Percentiles rank a stretch among this genome's conserved stretches.
phyloP scores from a whole-genome alignment of 2,329 filamentous ascomycete genomes.

The Alternaria solani region DNA sequence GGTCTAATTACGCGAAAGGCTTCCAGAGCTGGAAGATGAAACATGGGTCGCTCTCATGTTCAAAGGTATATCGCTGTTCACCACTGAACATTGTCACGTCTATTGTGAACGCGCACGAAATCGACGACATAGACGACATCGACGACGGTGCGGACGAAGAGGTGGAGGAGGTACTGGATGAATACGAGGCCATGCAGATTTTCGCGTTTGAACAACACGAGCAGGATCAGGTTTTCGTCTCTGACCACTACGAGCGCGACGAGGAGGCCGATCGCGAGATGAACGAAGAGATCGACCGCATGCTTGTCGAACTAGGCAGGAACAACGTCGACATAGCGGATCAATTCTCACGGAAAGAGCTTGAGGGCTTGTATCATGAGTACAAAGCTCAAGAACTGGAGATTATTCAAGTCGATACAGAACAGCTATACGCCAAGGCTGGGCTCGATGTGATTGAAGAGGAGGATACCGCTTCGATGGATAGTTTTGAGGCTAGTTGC shows the following conservation, averaged over 20 bases:
- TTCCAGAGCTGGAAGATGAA: slow-evolving; percentile 4
- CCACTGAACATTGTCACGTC: not conserved
- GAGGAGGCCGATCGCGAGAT: not conserved
- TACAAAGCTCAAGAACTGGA: slow-evolving; percentile 8
- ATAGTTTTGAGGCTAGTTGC: not conserved
- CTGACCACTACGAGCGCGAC: not conserved
- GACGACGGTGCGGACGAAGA: not conserved
- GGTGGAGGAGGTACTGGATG: not conserved
- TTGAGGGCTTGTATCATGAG: not conserved
- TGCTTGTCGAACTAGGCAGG: not conserved
- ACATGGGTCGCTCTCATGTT: not conserved
- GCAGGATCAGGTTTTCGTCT: not conserved
- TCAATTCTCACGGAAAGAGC: slow-evolving; percentile 1
- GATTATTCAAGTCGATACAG: not conserved
- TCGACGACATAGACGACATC: not conserved
- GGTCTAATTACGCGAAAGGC: slow-evolving; percentile 8
- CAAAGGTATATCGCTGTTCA: slow-evolving; percentile 5
- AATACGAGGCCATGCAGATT: not conserved
- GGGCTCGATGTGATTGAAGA: not conserved
- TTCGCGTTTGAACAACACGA: not conserved
- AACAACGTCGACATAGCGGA: not conserved
- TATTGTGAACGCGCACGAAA: slow-evolving; percentile 10
- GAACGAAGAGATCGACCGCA: not conserved
- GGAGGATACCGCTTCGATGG: not conserved
- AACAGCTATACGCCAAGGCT: not conserved